A percentile compares a stretch with the other conserved stretches of the same genome.
Conservation (phyloP, 2,329 filamentous ascomycete species). For the Phaeosphaeria sp. region DNA sequence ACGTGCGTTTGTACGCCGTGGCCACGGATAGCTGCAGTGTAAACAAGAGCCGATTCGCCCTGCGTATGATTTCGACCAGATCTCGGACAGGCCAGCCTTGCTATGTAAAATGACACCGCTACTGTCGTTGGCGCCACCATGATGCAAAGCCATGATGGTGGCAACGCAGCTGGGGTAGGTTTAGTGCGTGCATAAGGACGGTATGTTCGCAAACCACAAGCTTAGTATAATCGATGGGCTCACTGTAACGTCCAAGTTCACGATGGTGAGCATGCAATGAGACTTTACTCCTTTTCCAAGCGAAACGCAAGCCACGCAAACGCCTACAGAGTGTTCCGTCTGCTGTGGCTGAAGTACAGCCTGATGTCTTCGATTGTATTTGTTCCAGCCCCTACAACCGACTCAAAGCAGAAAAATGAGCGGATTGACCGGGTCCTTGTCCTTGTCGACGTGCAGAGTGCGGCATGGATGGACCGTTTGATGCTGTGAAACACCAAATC, state of each 20-base stretch:
- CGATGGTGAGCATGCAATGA: not conserved
- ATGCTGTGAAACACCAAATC: conserved; percentile 41
- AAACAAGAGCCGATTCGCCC: conserved; percentile 35
- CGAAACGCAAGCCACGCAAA: not conserved
- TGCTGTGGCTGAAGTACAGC: not conserved
- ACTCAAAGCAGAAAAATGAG: conserved; percentile 16
- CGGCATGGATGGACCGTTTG: conserved; percentile 40
- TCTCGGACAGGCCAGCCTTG: conserved; percentile 17
- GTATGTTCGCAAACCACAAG: not conserved
- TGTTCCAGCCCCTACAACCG: conserved; percentile 19
- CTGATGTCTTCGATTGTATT: conserved; percentile 15
- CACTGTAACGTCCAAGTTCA: not conserved
- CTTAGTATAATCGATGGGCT: not conserved
- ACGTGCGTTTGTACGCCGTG: conserved; percentile 37
- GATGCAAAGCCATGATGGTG: not conserved
- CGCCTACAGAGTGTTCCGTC: not conserved
- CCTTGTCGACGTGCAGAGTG: conserved; percentile 38
- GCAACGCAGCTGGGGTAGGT: not conserved
- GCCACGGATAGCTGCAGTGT: conserved; percentile 38
- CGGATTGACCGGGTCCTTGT: conserved; percentile 14
- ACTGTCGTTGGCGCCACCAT: not conserved
- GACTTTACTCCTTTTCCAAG: not conserved
- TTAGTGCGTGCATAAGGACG: not conserved
- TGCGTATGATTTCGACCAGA: conserved; percentile 21
- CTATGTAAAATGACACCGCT: not conserved